Conservation (phyloP, 2,329 filamentous ascomycete species). For the Aspergillus luchuensis region DNA sequence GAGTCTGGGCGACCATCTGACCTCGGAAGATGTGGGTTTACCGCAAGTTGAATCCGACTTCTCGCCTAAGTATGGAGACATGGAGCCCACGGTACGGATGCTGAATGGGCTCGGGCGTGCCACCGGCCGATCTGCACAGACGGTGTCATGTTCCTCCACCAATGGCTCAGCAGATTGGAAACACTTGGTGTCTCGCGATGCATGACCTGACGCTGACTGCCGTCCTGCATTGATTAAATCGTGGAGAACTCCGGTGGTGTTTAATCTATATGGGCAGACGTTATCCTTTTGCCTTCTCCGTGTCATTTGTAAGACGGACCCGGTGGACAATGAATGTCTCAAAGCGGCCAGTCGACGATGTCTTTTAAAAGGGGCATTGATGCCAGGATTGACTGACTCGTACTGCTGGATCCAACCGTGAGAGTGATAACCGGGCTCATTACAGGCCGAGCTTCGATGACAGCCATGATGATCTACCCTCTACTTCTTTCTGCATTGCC, state of each 20-base stretch:
- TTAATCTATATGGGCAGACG: conserved; percentile 1
- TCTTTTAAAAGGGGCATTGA: background rate
- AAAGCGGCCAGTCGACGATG: background rate
- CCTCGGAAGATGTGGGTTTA: background rate
- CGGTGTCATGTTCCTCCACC: conserved; percentile 21
- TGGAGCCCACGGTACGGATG: too few species aligned
- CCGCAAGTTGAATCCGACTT: too few species aligned
- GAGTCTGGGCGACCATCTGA: background rate
- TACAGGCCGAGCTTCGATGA: background rate
- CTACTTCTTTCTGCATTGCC: conserved; percentile 23
- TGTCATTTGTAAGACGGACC: background rate
- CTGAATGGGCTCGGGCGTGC: background rate
- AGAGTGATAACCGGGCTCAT: background rate
- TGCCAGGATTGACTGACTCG: background rate
- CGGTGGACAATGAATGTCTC: background rate
- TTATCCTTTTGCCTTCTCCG: background rate
- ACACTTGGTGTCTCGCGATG: background rate
- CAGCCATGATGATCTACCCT: conserved; percentile 17
- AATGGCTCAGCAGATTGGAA: conserved; percentile 14
- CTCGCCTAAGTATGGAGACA: too few species aligned
- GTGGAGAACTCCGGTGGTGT: conserved; percentile 1
- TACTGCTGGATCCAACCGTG: background rate
- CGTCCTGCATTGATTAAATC: conserved; percentile 6
- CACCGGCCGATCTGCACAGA: conserved; percentile 5
- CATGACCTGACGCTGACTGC: background rate